Evolutionary conservation across 2,329 filamentous ascomycete species (phyloP).

Genomic region (Fusarium palustre): DNA sequence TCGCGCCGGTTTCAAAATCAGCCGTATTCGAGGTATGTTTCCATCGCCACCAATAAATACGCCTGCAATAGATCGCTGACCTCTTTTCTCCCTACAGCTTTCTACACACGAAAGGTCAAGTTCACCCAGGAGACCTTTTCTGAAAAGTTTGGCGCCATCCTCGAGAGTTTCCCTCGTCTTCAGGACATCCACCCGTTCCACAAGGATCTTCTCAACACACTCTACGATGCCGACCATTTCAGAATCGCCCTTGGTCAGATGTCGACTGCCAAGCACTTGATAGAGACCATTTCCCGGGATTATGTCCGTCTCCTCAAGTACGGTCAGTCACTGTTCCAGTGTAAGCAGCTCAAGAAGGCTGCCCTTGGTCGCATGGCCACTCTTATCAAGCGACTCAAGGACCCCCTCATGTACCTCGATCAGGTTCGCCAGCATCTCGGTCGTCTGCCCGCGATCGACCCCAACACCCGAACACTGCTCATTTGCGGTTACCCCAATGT

Average conservation of each 20-base stretch:
- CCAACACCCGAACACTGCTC: slow-evolving; percentile 93
- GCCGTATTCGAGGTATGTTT: slow-evolving; percentile 77
- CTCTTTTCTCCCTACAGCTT: slow-evolving; percentile 64
- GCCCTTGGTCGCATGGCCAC: slow-evolving; percentile 98
- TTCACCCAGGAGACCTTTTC: slow-evolving; percentile 97
- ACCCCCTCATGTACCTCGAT: slow-evolving; percentile 94
- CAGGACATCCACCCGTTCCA: slow-evolving; percentile 97
- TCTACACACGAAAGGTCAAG: slow-evolving; percentile 98
- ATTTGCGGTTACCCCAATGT: slow-evolving; percentile 99
- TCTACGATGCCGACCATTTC: slow-evolving; percentile 99
- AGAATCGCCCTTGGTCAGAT: slow-evolving; percentile 95
- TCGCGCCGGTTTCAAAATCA: slow-evolving; percentile 92
- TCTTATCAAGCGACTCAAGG: slow-evolving; percentile 92
- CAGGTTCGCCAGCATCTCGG: slow-evolving; percentile 93
- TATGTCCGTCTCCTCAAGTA: slow-evolving; percentile 95
- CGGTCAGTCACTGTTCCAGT: slow-evolving; percentile 96
- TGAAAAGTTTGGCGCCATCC: slow-evolving; percentile 90
- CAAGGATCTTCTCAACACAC: slow-evolving; percentile 86
- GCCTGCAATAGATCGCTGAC: slow-evolving; percentile 23
- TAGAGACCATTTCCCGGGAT: slow-evolving; percentile 95
- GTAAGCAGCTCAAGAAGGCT: slow-evolving; percentile 97
- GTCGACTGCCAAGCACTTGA: slow-evolving; percentile 94
- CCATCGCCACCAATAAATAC: not conserved
- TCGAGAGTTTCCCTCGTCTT: slow-evolving; percentile 92
- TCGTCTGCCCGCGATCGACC: slow-evolving; percentile 97